Percentiles rank a stretch among this genome's conserved stretches.
These are phyloP conservation scores for Rhizomucor pusillus DNA, from an alignment of 371 early-diverging fungal species.

Conservation along the genomic window DNA sequence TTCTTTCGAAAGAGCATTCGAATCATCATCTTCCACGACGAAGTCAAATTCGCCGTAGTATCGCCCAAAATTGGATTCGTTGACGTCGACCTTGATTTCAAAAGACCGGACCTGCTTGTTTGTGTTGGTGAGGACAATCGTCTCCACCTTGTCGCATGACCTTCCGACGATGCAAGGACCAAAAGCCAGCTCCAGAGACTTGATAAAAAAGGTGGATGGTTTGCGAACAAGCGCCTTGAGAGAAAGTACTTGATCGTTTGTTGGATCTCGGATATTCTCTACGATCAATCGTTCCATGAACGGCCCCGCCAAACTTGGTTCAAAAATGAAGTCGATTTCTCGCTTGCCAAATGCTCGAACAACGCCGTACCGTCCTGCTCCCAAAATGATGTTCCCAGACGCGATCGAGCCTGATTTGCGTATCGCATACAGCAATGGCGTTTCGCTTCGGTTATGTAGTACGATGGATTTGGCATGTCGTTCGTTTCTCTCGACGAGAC, in stretches of 20 bases:
- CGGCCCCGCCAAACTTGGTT: constrained; percentile 83
- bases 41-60: constrained; percentile 70
- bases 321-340: constrained; percentile 91
- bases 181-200: constrained; percentile 74
- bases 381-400: constrained; percentile 86
- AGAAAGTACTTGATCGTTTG: constrained; percentile 75
- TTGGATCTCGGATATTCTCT: constrained; percentile 87
- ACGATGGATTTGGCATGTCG: constrained; percentile 85
- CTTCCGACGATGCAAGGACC: constrained; percentile 68
- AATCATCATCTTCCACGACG: constrained; percentile 63
- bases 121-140: constrained; percentile 76
- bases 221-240: constrained; percentile 93
- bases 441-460: constrained; percentile 88
- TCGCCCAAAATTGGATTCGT: constrained; percentile 63
- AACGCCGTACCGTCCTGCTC: constrained; percentile 79
- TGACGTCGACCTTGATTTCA: constrained; percentile 76
- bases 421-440: constrained; percentile 87
- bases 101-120: constrained; percentile 80
- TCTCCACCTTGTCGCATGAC: constrained; percentile 32
- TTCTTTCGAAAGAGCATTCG: constrained; percentile 70
- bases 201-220: constrained; percentile 85
- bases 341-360: constrained; percentile 90
- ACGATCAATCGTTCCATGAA: constrained; percentile 88
- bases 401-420: constrained; percentile 96
- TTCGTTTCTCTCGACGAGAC: constrained; percentile 87